Conservation (phyloP, 306 rosid genomes). For the Pyrus bretschneideri region DNA sequence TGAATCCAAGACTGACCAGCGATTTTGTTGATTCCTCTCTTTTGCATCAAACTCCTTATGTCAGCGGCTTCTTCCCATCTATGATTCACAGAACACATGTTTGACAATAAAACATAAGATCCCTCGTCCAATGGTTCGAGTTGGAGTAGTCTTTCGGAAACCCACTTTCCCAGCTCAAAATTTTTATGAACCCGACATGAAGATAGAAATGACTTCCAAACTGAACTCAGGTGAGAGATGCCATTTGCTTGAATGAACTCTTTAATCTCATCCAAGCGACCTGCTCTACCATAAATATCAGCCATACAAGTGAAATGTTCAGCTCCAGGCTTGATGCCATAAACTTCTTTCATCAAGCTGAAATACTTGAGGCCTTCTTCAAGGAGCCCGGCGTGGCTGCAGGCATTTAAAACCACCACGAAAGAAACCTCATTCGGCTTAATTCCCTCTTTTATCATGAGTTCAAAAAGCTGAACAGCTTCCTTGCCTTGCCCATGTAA, state of each 20-base stretch:
- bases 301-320: slow-evolving; percentile 85
- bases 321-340: slow-evolving; percentile 48
- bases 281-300: slow-evolving; percentile 89
- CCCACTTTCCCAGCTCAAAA: slow-evolving; percentile 67
- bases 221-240: slow-evolving; percentile 54
- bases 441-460: slow-evolving; percentile 49
- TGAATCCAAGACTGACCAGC: slow-evolving; percentile 89
- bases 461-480: slow-evolving; percentile 52
- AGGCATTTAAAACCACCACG: slow-evolving; percentile 70
- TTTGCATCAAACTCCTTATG: slow-evolving; percentile 58
- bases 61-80: slow-evolving; percentile 74
- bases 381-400: slow-evolving; percentile 75
- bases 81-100: slow-evolving; percentile 48
- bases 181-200: slow-evolving; percentile 67
- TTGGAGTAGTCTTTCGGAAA: slow-evolving; percentile 46
- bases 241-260: slow-evolving; percentile 48
- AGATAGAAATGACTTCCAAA: slow-evolving; percentile 70
- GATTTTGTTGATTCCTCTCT: slow-evolving; percentile 60
- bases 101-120: slow-evolving; percentile 57
- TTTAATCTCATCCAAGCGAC: slow-evolving; percentile 52
- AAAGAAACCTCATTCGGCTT: slow-evolving; percentile 76
- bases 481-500: slow-evolving; percentile 65
- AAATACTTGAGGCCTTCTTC: slow-evolving; percentile 66
- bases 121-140: slow-evolving; percentile 63
- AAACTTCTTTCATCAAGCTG: slow-evolving; percentile 66